A percentile compares a stretch with the other conserved stretches of the same genome.
Conservation (phyloP, 176 grass and related monocot genomes). For the Avena atlantica region DNA sequence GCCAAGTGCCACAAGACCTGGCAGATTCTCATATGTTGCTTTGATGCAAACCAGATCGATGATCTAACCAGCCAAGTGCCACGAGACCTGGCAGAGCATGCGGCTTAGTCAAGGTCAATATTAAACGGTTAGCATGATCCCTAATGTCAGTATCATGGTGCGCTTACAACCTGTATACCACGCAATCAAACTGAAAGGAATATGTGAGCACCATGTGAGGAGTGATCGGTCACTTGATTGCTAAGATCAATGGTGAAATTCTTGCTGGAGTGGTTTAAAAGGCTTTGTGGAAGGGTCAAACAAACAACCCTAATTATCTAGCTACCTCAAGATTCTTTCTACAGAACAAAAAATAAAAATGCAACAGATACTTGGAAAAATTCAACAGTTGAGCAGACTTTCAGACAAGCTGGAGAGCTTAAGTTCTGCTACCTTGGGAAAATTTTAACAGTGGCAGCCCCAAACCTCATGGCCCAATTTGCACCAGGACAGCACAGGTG, state of each 20-base stretch:
- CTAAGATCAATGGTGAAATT: background rate
- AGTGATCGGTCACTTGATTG: background rate
- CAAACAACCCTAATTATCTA: background rate
- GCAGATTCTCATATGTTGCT: background rate
- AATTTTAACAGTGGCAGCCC: background rate
- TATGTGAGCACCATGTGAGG: background rate
- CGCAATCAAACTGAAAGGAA: background rate
- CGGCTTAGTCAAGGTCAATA: conserved; percentile 16
- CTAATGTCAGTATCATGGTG: background rate
- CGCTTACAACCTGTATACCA: background rate
- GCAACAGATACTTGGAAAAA: background rate
- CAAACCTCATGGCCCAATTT: conserved; percentile 32
- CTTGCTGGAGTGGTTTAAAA: background rate
- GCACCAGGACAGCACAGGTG: conserved; percentile 35
- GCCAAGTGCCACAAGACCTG: background rate
- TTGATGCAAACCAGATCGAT: conserved; percentile 24
- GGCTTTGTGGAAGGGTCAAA: background rate
- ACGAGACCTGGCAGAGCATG: conserved; percentile 12
- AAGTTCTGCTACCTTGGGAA: conserved; percentile 36
- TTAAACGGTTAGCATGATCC: background rate
- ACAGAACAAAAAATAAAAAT: background rate
- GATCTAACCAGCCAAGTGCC: conserved; percentile 27
- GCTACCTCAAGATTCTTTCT: background rate
- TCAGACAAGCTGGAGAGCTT: conserved; percentile 27
- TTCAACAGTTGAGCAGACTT: background rate